Percentiles rank a stretch among this genome's conserved stretches.
Evolutionary conservation across 257 asterid species (phyloP).

Genomic region (Nicotiana knightiana): DNA sequence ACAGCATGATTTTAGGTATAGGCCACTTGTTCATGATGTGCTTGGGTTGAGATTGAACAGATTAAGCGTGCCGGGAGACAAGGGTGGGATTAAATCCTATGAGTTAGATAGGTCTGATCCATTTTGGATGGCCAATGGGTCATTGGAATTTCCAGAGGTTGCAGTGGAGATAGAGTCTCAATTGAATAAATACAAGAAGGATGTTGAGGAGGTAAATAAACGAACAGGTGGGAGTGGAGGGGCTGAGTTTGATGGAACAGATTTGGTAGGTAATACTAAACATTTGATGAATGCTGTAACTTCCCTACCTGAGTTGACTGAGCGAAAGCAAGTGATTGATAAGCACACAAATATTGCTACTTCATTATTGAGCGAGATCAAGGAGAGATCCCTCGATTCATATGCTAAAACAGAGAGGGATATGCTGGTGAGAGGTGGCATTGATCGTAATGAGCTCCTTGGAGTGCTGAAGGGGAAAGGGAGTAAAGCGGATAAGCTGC

Average conservation of each 20-base stretch:
- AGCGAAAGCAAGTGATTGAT: conserved; percentile 75
- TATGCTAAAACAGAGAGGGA: conserved; percentile 83
- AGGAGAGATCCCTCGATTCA: conserved; percentile 69
- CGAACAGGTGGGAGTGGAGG: conserved; percentile 79
- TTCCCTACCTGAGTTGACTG: conserved; percentile 92
- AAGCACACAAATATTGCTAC: conserved; percentile 92
- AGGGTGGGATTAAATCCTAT: conserved; percentile 73
- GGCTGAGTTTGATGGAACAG: conserved; percentile 83
- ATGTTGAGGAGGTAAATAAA: conserved; percentile 87
- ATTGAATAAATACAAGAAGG: conserved; percentile 72
- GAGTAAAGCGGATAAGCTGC: conserved; percentile 53
- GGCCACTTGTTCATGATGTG: conserved; percentile 92
- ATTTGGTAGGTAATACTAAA: conserved; percentile 80
- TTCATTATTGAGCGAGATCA: conserved; percentile 58
- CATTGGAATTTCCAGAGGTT: conserved; percentile 81
- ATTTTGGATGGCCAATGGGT: conserved; percentile 82
- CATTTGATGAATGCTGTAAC: conserved; percentile 93
- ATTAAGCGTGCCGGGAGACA: conserved; percentile 81
- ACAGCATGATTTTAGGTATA: conserved; percentile 93
- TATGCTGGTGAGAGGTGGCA: conserved; percentile 80
- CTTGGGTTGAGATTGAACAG: conserved; percentile 90
- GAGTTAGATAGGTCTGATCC: conserved; percentile 77
- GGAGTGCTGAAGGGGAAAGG: conserved; percentile 88
- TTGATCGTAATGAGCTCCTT: conserved; percentile 76
- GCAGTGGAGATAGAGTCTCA: conserved; percentile 88